These are phyloP conservation scores for Teunomyces gatunensis DNA, from an alignment of 805 yeast genomes.

Conservation along the genomic window DNA sequence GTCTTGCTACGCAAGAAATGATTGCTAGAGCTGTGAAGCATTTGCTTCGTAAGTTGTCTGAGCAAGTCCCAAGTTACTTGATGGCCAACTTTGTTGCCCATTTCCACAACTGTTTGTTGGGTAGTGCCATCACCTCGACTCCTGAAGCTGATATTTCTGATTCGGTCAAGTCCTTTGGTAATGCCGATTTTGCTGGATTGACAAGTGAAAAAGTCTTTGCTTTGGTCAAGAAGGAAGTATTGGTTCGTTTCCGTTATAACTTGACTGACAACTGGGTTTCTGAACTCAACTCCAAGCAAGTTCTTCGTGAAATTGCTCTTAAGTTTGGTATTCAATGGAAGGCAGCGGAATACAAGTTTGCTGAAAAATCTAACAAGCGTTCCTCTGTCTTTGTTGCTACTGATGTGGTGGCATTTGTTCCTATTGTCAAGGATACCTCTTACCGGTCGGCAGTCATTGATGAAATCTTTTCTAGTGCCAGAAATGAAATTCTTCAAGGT, in stretches of 20 bases:
- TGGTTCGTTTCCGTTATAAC: constrained; percentile 59
- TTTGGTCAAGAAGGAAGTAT: constrained; percentile 52
- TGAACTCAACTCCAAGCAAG: constrained; percentile 37
- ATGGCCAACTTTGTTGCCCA: constrained; percentile 63
- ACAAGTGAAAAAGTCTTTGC: constrained; percentile 45
- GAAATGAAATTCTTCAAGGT: constrained; percentile 36
- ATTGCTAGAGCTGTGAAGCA: constrained; percentile 80
- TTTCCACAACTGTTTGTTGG: constrained; percentile 69
- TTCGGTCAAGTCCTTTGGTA: constrained; percentile 40
- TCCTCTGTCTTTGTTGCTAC: constrained; percentile 50
- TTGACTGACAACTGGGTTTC: constrained; percentile 51
- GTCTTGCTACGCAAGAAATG: constrained; percentile 60
- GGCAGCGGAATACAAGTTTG: constrained; percentile 49
- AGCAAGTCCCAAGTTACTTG: constrained; percentile 48
- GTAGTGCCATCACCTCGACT: constrained; percentile 39
- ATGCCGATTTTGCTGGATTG: constrained; percentile 42
- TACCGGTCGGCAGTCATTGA: constrained; percentile 67
- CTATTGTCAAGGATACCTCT: constrained; percentile 70
- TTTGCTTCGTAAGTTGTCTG: constrained; percentile 51
- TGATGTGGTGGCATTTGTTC: constrained; percentile 69
- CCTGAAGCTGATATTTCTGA: constrained; percentile 46
- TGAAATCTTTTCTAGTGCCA: constrained; percentile 71
- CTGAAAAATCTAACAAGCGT: constrained; percentile 38
- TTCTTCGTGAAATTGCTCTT: constrained; percentile 68
- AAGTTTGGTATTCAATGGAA: constrained; percentile 89